Evolutionary conservation across 2,329 filamentous ascomycete genomes (phyloP).

Genomic region (Parastagonospora avenae): DNA sequence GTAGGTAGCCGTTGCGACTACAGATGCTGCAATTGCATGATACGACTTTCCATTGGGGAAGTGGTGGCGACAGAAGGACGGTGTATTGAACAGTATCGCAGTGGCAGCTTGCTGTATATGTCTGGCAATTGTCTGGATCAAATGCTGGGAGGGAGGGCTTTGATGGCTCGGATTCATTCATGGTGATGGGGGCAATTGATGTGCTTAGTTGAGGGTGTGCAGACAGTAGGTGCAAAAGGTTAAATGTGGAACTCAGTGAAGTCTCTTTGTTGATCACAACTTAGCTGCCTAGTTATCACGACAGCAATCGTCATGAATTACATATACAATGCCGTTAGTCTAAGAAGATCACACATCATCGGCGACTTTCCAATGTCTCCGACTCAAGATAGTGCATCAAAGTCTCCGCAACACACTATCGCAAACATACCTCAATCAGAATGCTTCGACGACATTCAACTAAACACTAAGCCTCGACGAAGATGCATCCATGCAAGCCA

Average conservation of each 20-base stretch:
- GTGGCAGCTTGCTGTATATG: constrained; percentile 59
- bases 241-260: not conserved
- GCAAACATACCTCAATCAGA: not conserved
- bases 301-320: not conserved
- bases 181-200: constrained; percentile 1
- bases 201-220: not conserved
- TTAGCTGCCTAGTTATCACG: too few species aligned
- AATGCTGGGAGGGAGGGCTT: constrained; percentile 17
- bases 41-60: constrained; percentile 53
- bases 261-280: not conserved
- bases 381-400: not conserved
- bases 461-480: too few species aligned
- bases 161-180: constrained; percentile 14
- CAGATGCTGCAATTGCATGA: constrained; percentile 63
- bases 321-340: not conserved
- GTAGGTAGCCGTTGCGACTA: constrained; percentile 56
- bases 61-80: constrained; percentile 56
- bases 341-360: not conserved
- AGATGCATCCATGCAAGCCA: too few species aligned
- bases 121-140: constrained; percentile 29
- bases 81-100: constrained; percentile 59
- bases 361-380: constrained; percentile 3
- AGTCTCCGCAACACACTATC: not conserved
- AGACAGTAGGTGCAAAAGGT: not conserved
- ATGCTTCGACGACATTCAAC: not conserved